phyloP scores from a whole-genome alignment of 176 grass and related monocot genomes.

The Alopecurus myosuroides region DNA sequence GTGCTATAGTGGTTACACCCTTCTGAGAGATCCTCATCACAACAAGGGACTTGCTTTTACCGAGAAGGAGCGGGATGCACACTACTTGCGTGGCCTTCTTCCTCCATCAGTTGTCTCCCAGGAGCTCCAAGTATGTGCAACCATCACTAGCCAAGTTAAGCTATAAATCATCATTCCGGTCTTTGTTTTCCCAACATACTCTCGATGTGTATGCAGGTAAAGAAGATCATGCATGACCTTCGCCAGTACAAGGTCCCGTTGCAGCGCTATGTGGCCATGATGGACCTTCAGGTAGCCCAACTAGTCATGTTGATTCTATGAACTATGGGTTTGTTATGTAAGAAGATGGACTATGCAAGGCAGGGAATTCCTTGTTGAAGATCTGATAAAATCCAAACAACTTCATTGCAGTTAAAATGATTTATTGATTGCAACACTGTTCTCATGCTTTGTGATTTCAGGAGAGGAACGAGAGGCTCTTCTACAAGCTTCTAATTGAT shows the following conservation, averaged over 20 bases:
- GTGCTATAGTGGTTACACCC: constrained; percentile 67
- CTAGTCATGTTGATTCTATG: neutral
- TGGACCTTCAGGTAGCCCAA: constrained; percentile 87
- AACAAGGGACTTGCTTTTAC: constrained; percentile 89
- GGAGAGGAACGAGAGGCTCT: constrained; percentile 89
- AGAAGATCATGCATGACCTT: constrained; percentile 82
- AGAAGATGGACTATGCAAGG: neutral
- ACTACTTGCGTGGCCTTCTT: constrained; percentile 90
- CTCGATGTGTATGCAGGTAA: constrained; percentile 57
- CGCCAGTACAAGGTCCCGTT: constrained; percentile 78
- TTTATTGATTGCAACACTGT: neutral
- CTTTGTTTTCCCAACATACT: neutral
- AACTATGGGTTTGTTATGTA: neutral
- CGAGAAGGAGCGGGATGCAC: constrained; percentile 82
- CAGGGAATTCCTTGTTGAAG: neutral
- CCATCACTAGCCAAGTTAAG: neutral
- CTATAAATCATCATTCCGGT: neutral
- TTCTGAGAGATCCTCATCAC: constrained; percentile 91
- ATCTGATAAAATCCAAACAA: neutral
- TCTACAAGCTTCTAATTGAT: constrained; percentile 97
- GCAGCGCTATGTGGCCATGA: constrained; percentile 95
- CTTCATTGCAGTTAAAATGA: neutral
- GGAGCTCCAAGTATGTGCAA: constrained; percentile 61
- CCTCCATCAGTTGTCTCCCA: constrained; percentile 76
- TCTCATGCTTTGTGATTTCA: constrained; percentile 27